A percentile compares a stretch with the other conserved stretches of the same genome.
Evolutionary conservation across 1,139 yeast genomes (phyloP).

Genomic region (Geotrichum klebahnii): DNA sequence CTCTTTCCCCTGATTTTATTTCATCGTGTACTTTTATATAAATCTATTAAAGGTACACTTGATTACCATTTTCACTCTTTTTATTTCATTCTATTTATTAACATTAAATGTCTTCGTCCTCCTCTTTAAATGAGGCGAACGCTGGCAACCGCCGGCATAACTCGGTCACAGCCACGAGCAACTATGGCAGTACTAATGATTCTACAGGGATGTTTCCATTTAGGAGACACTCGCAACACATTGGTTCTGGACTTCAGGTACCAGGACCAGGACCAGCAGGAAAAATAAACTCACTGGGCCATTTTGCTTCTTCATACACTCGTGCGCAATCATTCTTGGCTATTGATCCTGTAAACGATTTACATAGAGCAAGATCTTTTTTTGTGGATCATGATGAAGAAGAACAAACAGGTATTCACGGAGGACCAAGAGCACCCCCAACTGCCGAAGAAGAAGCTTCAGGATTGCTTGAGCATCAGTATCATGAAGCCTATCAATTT

Average conservation of each 20-base stretch:
- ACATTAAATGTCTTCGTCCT: too few relatives aligned
- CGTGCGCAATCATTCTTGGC: constrained; percentile 71
- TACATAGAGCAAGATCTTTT: constrained; percentile 46
- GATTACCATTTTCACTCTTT: too few relatives aligned
- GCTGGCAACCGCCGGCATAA: too few relatives aligned
- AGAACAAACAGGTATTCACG: not conserved
- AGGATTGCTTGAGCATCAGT: constrained; percentile 11
- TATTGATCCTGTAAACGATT: constrained; percentile 44
- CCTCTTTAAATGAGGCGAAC: too few relatives aligned
- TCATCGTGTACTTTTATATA: not conserved
- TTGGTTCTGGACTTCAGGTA: not conserved
- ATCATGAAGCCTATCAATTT: not conserved
- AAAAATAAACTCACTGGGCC: constrained; percentile 56
- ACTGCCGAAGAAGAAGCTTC: constrained; percentile 8
- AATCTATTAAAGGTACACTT: not conserved
- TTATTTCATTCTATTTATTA: too few relatives aligned
- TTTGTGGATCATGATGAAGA: constrained; percentile 37
- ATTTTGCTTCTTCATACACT: constrained; percentile 73
- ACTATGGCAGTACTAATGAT: not conserved
- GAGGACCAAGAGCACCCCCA: constrained; percentile 11
- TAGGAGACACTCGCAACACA: not conserved
- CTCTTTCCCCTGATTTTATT: not conserved
- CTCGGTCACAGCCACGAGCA: not conserved
- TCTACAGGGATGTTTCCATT: not conserved
- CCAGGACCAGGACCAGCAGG: constrained; percentile 5